A percentile compares a stretch with the other conserved stretches of the same genome.
Conservation (phyloP, 2,329 filamentous ascomycete genomes). For the Bipolaris bicolor region DNA sequence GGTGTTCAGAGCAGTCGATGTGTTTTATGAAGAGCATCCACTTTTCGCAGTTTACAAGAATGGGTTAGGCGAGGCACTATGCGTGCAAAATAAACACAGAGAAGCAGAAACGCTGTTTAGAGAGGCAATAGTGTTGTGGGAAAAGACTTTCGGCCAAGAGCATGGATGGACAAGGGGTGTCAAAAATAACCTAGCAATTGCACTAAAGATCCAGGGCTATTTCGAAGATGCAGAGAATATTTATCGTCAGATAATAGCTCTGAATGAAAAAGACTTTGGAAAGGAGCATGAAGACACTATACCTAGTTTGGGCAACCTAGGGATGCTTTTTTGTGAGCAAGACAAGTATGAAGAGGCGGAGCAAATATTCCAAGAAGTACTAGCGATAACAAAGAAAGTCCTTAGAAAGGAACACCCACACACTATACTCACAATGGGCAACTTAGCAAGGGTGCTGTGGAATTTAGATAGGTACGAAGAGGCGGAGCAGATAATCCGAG, state of each 20-base stretch:
- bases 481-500: background rate
- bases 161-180: fast-evolving
- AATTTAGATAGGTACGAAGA: background rate
- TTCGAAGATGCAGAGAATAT: background rate
- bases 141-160: background rate
- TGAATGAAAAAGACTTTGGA: background rate
- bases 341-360: background rate
- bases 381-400: background rate
- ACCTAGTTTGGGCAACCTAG: background rate
- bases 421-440: background rate
- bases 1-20: background rate
- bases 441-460: background rate
- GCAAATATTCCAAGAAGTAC: background rate
- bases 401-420: background rate
- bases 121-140: background rate
- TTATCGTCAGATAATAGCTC: background rate
- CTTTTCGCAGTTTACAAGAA: background rate
- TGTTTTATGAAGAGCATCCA: background rate
- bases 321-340: background rate
- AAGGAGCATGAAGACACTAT: background rate
- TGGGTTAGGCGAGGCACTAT: background rate
- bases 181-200: background rate
- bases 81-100: background rate
- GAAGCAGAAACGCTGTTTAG: background rate
- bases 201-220: background rate